Base-by-base conservation (phyloP, 805 yeast genomes). In the Candida germanica region DNA sequence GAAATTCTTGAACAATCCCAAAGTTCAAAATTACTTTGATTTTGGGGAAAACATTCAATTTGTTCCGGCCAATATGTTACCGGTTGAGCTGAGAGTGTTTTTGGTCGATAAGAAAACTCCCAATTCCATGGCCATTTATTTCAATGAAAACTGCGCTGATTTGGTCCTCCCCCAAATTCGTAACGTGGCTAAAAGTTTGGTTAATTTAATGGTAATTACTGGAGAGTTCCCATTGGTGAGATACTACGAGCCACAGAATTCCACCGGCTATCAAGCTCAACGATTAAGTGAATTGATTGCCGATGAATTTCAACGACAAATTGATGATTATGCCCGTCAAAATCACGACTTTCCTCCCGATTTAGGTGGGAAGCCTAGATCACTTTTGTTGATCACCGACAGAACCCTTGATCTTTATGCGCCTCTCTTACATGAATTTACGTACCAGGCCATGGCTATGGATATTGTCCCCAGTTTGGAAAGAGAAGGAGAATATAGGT, bases 221-320 rank as follows among this genome's bases (percentile, higher is more conserved):
- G 94, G 94, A 10, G 97, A 89, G 52, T 86, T 83, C 48, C 98
- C 98, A 2, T 74, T 83, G 29, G 77, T 93, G 14, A 70, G 98
- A 47, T 86, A 77, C 59, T 81, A 79, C 52, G 67, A 77, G 6
- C 73, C 73, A 27, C 64, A 72, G 12, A 63, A 75, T 25, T 66
- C 70, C 7, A 55, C 63, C 20, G 72, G 76, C 46, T 42, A 45
- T 31, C 70, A 72, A 17, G 81, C 88, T 0, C 64, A 80, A 3
- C 58, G 75, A 19, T 62, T 84, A 18, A 83, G 93, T 2, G 77
- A 73, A 49, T 64, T 82, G 58, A 69, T 91, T 31, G 96, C 97
- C 1, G 65, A 62, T 19, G 77, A 72, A 39, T 81, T 89, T 42
- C 95, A 88, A 55, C 49, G 61, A 3, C 79, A 74, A 33, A 61